Evolutionary conservation across 768 basidiomycete genomes (phyloP).

Genomic region (Chiua virens): DNA sequence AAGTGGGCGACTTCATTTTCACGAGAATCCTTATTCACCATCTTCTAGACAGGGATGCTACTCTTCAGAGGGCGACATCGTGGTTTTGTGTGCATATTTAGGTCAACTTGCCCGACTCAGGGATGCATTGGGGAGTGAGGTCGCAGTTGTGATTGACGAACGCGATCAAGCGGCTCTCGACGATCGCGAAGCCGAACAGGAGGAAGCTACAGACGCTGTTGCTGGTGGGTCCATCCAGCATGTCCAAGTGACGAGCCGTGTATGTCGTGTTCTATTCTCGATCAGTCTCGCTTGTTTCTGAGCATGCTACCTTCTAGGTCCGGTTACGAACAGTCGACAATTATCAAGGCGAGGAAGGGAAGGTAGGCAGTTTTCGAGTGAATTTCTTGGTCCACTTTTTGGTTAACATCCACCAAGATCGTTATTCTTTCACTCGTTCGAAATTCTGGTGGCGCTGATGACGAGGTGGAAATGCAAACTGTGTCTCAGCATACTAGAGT

Average conservation of each 20-base stretch:
- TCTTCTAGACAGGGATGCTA: constrained; percentile 48
- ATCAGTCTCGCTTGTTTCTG: neutral
- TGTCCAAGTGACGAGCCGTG: constrained; percentile 52
- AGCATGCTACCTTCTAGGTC: constrained; percentile 41
- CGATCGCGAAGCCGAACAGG: constrained; percentile 44
- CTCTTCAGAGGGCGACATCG: constrained; percentile 47
- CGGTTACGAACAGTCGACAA: constrained; percentile 75
- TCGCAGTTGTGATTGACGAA: constrained; percentile 69
- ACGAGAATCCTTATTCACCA: neutral
- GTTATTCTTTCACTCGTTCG: constrained; percentile 75
- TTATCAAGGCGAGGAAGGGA: constrained; percentile 75
- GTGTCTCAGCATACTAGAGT: constrained; percentile 23
- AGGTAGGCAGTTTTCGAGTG: constrained; percentile 31
- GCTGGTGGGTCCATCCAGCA: constrained; percentile 36
- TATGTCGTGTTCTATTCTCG: constrained; percentile 26
- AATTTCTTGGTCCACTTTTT: neutral
- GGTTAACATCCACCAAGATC: constrained; percentile 38
- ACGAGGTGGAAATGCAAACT: constrained; percentile 24
- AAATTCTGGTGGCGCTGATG: constrained; percentile 55
- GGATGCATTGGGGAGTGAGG: constrained; percentile 41
- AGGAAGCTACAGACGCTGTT: constrained; percentile 31
- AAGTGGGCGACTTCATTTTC: constrained; percentile 19
- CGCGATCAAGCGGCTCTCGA: constrained; percentile 62
- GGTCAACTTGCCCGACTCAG: constrained; percentile 49
- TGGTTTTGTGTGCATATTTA: constrained; percentile 54